These are phyloP conservation scores for Exobasidium rhododendri DNA, from an alignment of 1,284 basidiomycete genomes.

Conservation along the genomic window DNA sequence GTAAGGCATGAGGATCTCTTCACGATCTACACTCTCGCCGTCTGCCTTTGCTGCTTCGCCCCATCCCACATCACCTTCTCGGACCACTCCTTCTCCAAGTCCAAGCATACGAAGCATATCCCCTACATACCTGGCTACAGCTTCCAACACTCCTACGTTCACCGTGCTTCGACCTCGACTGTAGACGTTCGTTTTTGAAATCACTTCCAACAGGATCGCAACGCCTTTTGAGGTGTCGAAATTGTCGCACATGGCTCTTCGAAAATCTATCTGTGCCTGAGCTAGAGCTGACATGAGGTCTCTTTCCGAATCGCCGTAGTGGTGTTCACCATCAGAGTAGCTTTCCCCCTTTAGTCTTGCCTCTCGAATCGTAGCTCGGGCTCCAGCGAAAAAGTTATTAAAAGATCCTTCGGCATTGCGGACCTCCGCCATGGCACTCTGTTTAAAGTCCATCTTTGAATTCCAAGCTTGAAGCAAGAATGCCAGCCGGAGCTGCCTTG, in stretches of 20 bases:
- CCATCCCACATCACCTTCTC: slow-evolving; percentile 45
- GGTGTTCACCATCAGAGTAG: slow-evolving; percentile 59
- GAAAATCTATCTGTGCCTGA: slow-evolving; percentile 74
- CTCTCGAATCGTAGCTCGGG: slow-evolving; percentile 70
- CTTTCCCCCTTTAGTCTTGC: slow-evolving; percentile 50
- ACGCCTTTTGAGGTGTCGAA: slow-evolving; percentile 91
- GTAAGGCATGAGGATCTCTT: slow-evolving; percentile 85
- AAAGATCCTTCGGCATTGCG: slow-evolving; percentile 78
- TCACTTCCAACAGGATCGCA: slow-evolving; percentile 72
- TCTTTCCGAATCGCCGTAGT: slow-evolving; percentile 50
- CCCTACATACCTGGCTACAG: slow-evolving; percentile 78
- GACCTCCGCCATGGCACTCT: slow-evolving; percentile 80
- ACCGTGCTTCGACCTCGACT: slow-evolving; percentile 59
- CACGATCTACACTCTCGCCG: slow-evolving; percentile 59
- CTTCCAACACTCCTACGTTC: slow-evolving; percentile 71
- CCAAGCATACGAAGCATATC: slow-evolving; percentile 93
- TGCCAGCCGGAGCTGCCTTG: slow-evolving; percentile 87
- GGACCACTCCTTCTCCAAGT: slow-evolving; percentile 69
- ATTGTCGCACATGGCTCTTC: slow-evolving; percentile 88
- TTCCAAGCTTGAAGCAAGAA: slow-evolving; percentile 93
- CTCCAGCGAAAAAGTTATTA: slow-evolving; percentile 91
- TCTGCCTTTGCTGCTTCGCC: slow-evolving; percentile 31
- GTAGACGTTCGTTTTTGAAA: slow-evolving; percentile 87
- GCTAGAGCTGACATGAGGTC: slow-evolving; percentile 63
- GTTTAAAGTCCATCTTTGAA: slow-evolving; percentile 88